Evolutionary conservation across 441 rosid genomes (phyloP).

Genomic region (Corymbia calophylla): DNA sequence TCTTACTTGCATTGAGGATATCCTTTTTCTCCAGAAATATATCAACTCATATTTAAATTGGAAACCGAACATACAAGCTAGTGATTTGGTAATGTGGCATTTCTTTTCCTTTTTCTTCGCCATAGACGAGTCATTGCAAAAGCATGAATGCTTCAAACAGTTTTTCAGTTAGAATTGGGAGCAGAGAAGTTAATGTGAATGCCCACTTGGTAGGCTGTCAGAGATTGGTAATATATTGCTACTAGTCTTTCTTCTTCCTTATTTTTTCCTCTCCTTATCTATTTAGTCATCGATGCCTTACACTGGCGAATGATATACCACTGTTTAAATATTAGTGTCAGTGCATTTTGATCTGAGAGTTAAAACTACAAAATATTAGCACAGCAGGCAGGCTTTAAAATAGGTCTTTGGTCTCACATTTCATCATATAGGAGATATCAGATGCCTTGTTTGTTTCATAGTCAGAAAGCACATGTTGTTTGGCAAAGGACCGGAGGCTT

Average conservation of each 20-base stretch:
- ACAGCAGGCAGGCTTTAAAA: background rate
- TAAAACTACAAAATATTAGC: background rate
- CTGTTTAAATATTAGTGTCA: background rate
- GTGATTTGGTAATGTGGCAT: background rate
- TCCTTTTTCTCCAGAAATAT: background rate
- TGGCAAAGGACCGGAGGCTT: background rate
- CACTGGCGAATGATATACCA: background rate
- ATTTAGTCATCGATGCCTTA: background rate
- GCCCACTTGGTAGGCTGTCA: background rate
- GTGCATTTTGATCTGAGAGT: background rate
- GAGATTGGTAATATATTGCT: background rate
- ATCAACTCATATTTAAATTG: background rate
- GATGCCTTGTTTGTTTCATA: background rate
- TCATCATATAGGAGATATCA: background rate
- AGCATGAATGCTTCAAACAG: background rate
- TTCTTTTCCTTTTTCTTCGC: background rate
- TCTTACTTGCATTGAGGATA: background rate
- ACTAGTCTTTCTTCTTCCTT: background rate
- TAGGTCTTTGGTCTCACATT: background rate
- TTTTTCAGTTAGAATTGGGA: slow-evolving; percentile 1
- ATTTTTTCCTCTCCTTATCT: background rate
- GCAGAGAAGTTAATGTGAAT: background rate
- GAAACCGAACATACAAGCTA: background rate
- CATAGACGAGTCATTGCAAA: background rate
- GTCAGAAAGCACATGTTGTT: background rate